Evolutionary conservation across 345 rosid genomes (phyloP).

Genomic region (Euphorbia pulcherrima): DNA sequence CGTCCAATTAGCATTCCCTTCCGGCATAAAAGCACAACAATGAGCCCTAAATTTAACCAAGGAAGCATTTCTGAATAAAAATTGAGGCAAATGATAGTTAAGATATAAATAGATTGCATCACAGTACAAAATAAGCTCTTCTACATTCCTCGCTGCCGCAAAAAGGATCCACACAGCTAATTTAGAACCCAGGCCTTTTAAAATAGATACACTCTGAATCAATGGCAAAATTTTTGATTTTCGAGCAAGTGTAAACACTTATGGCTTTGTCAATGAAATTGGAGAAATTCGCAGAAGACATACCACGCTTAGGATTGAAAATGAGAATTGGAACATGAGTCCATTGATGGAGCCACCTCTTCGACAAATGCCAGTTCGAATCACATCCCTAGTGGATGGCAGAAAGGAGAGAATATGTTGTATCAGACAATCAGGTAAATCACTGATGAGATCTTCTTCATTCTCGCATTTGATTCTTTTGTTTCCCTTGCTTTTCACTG

Average conservation of each 20-base stretch:
- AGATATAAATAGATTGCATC: no score
- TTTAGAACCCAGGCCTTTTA: not conserved
- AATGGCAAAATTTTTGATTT: not conserved
- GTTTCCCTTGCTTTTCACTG: not conserved
- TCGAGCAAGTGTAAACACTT: not conserved
- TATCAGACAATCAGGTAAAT: constrained; percentile 12
- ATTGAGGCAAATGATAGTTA: not conserved
- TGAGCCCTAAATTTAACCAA: not conserved
- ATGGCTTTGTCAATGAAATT: not conserved
- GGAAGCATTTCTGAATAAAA: not conserved
- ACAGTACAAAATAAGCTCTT: not conserved
- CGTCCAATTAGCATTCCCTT: not conserved
- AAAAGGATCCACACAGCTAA: not conserved
- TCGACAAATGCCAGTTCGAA: constrained; percentile 16
- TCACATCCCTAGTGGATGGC: not conserved
- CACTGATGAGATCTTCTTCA: constrained; percentile 9
- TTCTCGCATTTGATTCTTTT: not conserved
- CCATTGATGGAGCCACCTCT: constrained; percentile 11
- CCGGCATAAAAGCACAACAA: not conserved
- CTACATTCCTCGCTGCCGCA: not conserved
- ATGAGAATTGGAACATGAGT: constrained; percentile 7
- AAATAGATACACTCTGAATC: not conserved
- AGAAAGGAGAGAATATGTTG: constrained; percentile 15
- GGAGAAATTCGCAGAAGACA: not conserved
- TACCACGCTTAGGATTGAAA: not conserved